Percentiles rank a stretch among this genome's conserved stretches.
These are phyloP conservation scores for Glycyrrhiza uralensis DNA, from an alignment of 306 rosid species.

Conservation along the genomic window DNA sequence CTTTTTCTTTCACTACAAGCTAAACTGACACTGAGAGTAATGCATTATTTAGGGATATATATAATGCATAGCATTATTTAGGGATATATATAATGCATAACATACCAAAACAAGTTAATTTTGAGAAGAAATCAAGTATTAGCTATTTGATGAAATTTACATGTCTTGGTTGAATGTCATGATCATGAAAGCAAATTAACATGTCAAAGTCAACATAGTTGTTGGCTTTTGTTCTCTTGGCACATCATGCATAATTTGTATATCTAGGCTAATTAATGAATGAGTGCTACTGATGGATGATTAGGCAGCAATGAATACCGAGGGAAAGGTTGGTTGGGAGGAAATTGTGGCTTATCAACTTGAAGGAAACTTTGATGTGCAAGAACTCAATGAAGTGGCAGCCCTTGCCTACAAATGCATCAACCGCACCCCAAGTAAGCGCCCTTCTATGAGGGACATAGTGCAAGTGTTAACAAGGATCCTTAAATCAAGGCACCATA, in stretches of 20 bases:
- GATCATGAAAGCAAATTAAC: no score
- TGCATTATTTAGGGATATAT: no score
- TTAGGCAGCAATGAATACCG: slow-evolving; percentile 87
- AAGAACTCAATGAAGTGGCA: slow-evolving; percentile 81
- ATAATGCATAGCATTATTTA: not conserved
- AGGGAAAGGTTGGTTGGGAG: slow-evolving; percentile 92
- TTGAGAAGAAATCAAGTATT: no score
- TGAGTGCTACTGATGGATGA: slow-evolving; percentile 21
- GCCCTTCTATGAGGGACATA: slow-evolving; percentile 86
- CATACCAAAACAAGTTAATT: not conserved
- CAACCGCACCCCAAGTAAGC: slow-evolving; percentile 58
- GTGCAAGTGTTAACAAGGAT: slow-evolving; percentile 73
- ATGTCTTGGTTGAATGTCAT: no score
- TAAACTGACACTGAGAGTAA: no score
- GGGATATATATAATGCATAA: not conserved
- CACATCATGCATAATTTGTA: no score
- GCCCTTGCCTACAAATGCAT: slow-evolving; percentile 82
- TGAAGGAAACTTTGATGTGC: slow-evolving; percentile 59
- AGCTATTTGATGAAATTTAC: no score
- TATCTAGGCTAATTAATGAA: no score
- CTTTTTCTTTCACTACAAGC: slow-evolving; percentile 22
- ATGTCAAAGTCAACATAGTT: no score
- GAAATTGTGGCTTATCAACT: slow-evolving; percentile 70
- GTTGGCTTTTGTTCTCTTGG: no score
- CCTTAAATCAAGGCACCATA: slow-evolving; percentile 52